Evolutionary conservation across 2,329 filamentous ascomycete genomes (phyloP).

Genomic region (Elsinoe necatrix): DNA sequence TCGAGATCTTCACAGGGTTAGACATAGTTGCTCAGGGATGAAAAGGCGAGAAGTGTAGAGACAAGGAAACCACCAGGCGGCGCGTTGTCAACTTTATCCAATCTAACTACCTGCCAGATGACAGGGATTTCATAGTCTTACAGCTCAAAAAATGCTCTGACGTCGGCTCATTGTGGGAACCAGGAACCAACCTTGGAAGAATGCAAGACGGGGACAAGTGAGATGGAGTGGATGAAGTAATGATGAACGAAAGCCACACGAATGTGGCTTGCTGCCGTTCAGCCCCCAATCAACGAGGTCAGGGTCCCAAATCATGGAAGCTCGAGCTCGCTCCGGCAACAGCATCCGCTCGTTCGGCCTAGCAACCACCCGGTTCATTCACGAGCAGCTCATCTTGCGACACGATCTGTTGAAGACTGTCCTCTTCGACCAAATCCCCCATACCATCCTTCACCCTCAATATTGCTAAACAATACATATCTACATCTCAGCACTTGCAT

Average conservation of each 20-base stretch:
- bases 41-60: background rate
- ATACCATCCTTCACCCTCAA: background rate
- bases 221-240: background rate
- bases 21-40: background rate
- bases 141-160: background rate
- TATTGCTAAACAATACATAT: background rate
- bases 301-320: background rate
- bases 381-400: background rate
- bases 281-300: background rate
- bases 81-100: background rate
- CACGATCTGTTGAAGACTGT: background rate
- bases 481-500: background rate
- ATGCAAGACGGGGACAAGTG: background rate
- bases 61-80: background rate
- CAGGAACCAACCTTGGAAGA: slow-evolving; percentile 2
- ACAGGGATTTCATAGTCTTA: slow-evolving; percentile 4
- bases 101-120: background rate
- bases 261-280: background rate
- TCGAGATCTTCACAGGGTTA: slow-evolving; percentile 14
- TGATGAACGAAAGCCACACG: slow-evolving; percentile 1
- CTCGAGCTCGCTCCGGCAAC: background rate
- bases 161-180: background rate
- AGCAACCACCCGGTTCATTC: background rate
- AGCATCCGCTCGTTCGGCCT: background rate
- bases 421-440: background rate